phyloP scores from a whole-genome alignment of 495 filamentous ascomycete species.

The Hypoxylon fragiforme region DNA sequence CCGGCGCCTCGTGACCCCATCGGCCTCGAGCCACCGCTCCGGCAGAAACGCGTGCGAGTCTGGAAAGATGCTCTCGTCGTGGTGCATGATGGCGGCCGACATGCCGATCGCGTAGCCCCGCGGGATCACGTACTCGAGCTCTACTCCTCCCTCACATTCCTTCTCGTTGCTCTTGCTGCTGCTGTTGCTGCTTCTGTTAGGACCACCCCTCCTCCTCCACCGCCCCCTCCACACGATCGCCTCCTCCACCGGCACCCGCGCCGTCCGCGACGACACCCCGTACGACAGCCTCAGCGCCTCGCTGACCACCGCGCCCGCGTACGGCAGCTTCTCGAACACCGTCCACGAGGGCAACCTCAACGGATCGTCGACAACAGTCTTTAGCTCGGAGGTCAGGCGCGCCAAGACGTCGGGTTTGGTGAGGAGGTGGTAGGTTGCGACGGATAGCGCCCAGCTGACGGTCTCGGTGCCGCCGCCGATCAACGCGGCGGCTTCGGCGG shows the following conservation, averaged over 20 bases:
- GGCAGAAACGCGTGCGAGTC: conserved; percentile 47
- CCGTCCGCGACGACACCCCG: conserved; percentile 35
- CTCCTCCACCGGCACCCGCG: conserved; percentile 35
- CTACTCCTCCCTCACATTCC: neutral
- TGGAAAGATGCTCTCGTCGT: conserved; percentile 49
- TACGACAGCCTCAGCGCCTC: conserved; percentile 51
- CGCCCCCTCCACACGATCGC: conserved; percentile 35
- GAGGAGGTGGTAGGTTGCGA: conserved; percentile 45
- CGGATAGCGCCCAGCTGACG: conserved; percentile 43
- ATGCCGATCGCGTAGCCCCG: conserved; percentile 46
- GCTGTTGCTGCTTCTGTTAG: neutral
- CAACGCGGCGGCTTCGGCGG: conserved; percentile 47
- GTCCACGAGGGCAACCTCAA: conserved; percentile 21
- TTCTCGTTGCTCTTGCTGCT: neutral
- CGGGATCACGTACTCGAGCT: conserved; percentile 21
- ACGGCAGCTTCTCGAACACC: conserved; percentile 41
- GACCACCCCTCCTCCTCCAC: conserved; percentile 1
- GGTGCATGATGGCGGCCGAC: conserved; percentile 45
- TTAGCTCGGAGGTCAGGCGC: conserved; percentile 42
- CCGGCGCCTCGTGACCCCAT: neutral
- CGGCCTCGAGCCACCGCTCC: conserved; percentile 47
- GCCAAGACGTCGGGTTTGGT: conserved; percentile 34
- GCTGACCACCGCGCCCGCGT: conserved; percentile 44
- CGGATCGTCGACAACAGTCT: conserved; percentile 18
- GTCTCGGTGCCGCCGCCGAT: conserved; percentile 56